Evolutionary conservation across 2,329 filamentous ascomycete genomes (phyloP).

Genomic region (Pseudofabraea citricarpa): DNA sequence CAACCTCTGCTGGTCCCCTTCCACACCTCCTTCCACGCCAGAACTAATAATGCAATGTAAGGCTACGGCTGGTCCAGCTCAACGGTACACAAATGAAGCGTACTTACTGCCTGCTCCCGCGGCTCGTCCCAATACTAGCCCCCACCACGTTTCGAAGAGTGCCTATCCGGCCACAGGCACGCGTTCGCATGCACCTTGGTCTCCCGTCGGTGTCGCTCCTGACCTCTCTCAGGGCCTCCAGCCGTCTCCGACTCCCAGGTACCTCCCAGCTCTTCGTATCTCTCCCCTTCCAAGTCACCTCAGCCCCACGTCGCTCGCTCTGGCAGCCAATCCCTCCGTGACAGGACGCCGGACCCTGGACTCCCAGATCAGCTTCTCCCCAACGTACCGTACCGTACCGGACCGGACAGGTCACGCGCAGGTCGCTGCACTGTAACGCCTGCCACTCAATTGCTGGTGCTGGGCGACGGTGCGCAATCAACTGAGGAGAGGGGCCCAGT

Average conservation of each 20-base stretch:
- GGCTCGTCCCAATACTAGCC: slow-evolving; percentile 7
- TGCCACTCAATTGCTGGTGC: background rate
- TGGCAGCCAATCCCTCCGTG: too few species aligned
- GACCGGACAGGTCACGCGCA: background rate
- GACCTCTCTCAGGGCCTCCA: slow-evolving; percentile 1
- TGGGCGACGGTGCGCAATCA: background rate
- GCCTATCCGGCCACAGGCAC: slow-evolving; percentile 25
- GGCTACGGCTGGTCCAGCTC: background rate
- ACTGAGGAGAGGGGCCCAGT: background rate
- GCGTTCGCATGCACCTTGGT: slow-evolving; percentile 23
- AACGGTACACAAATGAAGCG: background rate
- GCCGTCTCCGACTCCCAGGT: background rate
- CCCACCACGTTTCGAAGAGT: slow-evolving; percentile 28
- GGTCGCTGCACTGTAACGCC: background rate
- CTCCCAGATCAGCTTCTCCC: background rate
- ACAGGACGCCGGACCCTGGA: too few species aligned
- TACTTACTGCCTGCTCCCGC: background rate
- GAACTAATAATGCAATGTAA: background rate
- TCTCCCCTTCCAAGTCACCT: background rate
- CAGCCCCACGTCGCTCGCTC: too few species aligned
- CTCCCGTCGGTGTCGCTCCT: slow-evolving; percentile 6
- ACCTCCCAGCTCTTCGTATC: background rate
- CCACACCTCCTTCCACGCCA: background rate
- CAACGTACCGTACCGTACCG: too few species aligned
- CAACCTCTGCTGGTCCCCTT: background rate